Conservation (phyloP, 2,329 filamentous ascomycete genomes). For the Fusarium sp. region DNA sequence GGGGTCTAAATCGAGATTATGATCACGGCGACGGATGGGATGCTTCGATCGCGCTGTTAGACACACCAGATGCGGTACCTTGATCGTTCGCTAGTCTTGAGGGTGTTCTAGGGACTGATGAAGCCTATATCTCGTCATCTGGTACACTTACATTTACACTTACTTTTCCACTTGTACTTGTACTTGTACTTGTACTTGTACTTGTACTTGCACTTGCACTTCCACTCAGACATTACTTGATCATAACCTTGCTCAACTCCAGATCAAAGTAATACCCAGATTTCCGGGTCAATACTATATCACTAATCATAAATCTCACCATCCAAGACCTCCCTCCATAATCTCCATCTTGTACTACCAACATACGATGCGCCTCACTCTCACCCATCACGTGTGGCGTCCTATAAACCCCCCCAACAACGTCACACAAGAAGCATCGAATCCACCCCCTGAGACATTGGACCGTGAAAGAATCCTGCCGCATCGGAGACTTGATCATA, state of each 20-base stretch:
- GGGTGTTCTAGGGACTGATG: not conserved
- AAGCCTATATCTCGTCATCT: not conserved
- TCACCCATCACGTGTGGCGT: constrained; percentile 27
- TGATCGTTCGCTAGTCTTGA: not conserved
- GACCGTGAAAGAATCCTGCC: constrained; percentile 6
- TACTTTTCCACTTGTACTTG: not conserved
- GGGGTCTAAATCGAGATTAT: constrained; percentile 45
- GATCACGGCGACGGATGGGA: constrained; percentile 11
- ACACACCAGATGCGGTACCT: constrained; percentile 23
- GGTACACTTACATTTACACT: not conserved
- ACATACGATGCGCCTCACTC: constrained; percentile 16
- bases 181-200: not conserved
- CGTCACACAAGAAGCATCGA: constrained; percentile 17
- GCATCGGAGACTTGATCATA: constrained; percentile 26
- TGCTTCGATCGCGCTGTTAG: constrained; percentile 27
- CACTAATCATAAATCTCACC: constrained; percentile 24
- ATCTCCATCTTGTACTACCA: constrained; percentile 35
- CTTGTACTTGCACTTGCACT: not conserved
- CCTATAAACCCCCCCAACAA: constrained; percentile 22
- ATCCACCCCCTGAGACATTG: constrained; percentile 45
- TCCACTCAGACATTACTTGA: not conserved
- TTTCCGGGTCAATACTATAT: constrained; percentile 37
- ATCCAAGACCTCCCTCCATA: not conserved
- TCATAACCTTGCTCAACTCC: not conserved
- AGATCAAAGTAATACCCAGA: constrained; percentile 18